Conservation (phyloP, 2,329 filamentous ascomycete genomes). For the Diaporthe aspalathi region DNA sequence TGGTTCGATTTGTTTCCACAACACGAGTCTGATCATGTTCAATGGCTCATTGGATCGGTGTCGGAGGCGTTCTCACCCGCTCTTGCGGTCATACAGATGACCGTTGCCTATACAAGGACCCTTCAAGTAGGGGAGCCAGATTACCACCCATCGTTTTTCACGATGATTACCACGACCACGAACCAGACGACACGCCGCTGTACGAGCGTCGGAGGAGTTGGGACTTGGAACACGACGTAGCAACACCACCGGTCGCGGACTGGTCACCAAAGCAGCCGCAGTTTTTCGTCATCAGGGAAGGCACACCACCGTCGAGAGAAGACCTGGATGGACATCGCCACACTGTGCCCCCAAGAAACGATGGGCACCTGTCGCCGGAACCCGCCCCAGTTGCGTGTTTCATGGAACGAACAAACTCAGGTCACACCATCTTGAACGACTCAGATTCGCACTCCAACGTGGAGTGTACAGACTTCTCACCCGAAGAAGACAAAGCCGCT, state of each 20-base stretch:
- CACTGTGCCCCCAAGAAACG: conserved; percentile 31
- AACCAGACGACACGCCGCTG: conserved; percentile 29
- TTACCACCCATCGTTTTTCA: conserved; percentile 25
- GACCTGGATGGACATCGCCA: conserved; percentile 40
- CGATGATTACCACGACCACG: conserved; percentile 34
- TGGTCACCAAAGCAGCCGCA: conserved; percentile 37
- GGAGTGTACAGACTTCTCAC: conserved; percentile 49
- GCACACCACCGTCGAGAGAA: conserved; percentile 29
- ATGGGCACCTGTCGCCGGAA: conserved; percentile 27
- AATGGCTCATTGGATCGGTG: conserved; percentile 51
- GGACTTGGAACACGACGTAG: conserved; percentile 30
- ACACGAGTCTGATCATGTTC: conserved; percentile 47
- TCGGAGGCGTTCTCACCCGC: conserved; percentile 44
- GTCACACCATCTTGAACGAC: conserved; percentile 60
- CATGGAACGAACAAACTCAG: conserved; percentile 63
- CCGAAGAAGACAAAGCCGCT: conserved; percentile 60
- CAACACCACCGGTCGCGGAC: conserved; percentile 31
- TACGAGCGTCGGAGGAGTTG: conserved; percentile 27
- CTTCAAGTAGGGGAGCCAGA: not conserved
- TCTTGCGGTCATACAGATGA: conserved; percentile 34
- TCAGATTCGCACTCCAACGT: conserved; percentile 44
- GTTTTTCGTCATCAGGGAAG: conserved; percentile 51
- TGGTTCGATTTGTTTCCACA: not conserved
- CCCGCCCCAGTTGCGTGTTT: conserved; percentile 39
- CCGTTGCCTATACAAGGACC: not conserved